These are phyloP conservation scores for Rubroshorea leprosula DNA, from an alignment of 345 rosid genomes.

Conservation along the genomic window DNA sequence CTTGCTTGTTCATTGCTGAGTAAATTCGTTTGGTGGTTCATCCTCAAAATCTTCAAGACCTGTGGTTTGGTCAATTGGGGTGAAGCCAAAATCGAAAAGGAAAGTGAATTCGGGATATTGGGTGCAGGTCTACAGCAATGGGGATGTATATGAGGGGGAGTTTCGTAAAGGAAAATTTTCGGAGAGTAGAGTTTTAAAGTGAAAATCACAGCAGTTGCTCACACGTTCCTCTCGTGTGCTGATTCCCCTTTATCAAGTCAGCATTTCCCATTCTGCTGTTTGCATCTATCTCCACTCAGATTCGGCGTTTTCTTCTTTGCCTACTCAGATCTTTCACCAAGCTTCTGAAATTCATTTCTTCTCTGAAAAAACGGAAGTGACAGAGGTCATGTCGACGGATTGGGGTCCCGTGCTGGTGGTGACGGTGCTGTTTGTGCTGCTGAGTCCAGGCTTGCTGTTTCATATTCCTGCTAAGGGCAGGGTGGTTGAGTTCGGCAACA, in stretches of 20 bases:
- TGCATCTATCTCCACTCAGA: too few species aligned
- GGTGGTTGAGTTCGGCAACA: constrained; percentile 53
- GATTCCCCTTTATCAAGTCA: too few species aligned
- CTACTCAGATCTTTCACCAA: too few species aligned
- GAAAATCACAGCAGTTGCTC: too few species aligned
- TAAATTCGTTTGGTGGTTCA: constrained; percentile 32
- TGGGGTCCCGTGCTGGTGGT: constrained; percentile 73
- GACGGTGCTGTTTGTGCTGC: too few species aligned
- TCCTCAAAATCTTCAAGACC: constrained; percentile 34
- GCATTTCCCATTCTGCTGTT: too few species aligned
- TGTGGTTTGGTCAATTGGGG: constrained; percentile 82
- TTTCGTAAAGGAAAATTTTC: constrained; percentile 69
- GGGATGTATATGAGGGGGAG: constrained; percentile 86
- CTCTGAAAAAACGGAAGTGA: background rate
- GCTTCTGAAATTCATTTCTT: too few species aligned
- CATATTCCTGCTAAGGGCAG: constrained; percentile 57
- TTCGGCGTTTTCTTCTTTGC: too few species aligned
- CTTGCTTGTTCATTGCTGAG: constrained; percentile 53
- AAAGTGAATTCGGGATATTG: constrained; percentile 52
- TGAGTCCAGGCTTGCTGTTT: constrained; percentile 64
- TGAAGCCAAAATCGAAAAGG: constrained; percentile 50
- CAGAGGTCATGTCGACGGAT: constrained; percentile 50
- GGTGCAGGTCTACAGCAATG: constrained; percentile 65
- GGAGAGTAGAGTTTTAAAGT: constrained; percentile 84
- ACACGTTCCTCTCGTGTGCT: too few species aligned